These are phyloP conservation scores for Monosporascus sp. DNA, from an alignment of 2,329 filamentous ascomycete genomes.

Conservation along the genomic window DNA sequence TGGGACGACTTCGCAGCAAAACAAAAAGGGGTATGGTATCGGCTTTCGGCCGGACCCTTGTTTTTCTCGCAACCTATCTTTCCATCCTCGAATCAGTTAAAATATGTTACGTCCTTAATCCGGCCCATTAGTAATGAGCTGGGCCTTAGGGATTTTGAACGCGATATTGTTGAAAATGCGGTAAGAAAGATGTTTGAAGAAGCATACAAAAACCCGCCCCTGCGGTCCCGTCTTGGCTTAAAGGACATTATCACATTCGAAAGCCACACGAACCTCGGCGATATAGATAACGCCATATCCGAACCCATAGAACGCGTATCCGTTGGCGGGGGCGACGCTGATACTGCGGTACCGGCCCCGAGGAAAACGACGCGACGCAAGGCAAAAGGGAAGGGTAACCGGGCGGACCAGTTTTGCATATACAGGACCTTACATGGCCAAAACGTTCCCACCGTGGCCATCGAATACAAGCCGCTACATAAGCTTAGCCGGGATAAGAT, in stretches of 20 bases:
- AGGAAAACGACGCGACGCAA: slow-evolving; percentile 10
- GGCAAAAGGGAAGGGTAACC: slow-evolving; percentile 22
- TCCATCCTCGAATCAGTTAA: slow-evolving; percentile 27
- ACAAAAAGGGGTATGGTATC: slow-evolving; percentile 29
- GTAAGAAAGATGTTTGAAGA: slow-evolving; percentile 28
- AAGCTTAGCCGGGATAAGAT: slow-evolving; percentile 19
- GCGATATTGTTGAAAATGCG: slow-evolving; percentile 30
- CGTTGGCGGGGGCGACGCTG: slow-evolving; percentile 5
- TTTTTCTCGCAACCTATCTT: slow-evolving; percentile 27
- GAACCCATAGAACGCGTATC: slow-evolving; percentile 20
- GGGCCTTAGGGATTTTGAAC: slow-evolving; percentile 29
- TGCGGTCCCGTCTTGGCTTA: slow-evolving; percentile 27
- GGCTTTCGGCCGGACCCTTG: slow-evolving; percentile 14
- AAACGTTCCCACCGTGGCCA: slow-evolving; percentile 13
- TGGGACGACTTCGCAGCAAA: no score
- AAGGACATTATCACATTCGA: slow-evolving; percentile 30
- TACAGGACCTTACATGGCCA: slow-evolving; percentile 15
- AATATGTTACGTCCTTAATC: slow-evolving; percentile 26
- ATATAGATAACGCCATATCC: slow-evolving; percentile 16
- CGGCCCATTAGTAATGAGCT: slow-evolving; percentile 30
- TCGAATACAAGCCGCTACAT: slow-evolving; percentile 1
- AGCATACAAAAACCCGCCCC: slow-evolving; percentile 19
- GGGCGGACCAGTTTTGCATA: slow-evolving; percentile 29
- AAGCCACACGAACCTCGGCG: slow-evolving; percentile 30
- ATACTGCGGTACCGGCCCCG: slow-evolving; percentile 5